Evolutionary conservation across 2,329 filamentous ascomycete genomes (phyloP).

Genomic region (Colletotrichum sublineola): DNA sequence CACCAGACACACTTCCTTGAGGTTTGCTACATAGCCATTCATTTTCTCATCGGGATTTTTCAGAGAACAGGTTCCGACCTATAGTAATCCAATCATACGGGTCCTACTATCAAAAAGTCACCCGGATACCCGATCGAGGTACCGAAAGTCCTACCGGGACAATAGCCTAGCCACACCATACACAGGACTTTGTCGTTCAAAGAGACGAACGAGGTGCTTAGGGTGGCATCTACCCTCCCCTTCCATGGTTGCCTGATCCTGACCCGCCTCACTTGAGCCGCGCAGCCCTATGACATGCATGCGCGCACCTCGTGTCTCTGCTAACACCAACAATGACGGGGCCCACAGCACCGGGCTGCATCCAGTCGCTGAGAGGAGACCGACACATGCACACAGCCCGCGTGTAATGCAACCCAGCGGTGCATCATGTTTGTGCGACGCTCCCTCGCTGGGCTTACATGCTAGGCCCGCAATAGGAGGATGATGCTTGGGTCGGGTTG

Average conservation of each 20-base stretch:
- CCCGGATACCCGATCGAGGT: not conserved
- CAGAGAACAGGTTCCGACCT: not conserved
- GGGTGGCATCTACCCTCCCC: slow-evolving; percentile 1
- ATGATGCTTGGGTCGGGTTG: not conserved
- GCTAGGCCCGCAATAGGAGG: not conserved
- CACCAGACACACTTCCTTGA: not conserved
- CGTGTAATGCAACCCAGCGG: not conserved
- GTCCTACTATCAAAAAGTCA: not conserved
- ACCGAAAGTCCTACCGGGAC: not conserved
- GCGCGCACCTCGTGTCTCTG: not conserved
- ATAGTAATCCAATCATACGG: no score
- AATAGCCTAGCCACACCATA: not conserved
- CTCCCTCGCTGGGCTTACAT: not conserved
- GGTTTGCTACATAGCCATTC: not conserved
- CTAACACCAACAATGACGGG: slow-evolving; percentile 13
- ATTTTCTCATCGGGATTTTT: not conserved
- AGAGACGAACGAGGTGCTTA: not conserved
- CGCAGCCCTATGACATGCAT: slow-evolving; percentile 36
- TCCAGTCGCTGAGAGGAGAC: not conserved
- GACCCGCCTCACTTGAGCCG: slow-evolving; percentile 24
- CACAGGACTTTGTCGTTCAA: not conserved
- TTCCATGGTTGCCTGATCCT: not conserved
- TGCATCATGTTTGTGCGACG: not conserved
- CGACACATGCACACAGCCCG: slow-evolving; percentile 2
- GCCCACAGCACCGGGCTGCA: not conserved